A percentile compares a stretch with the other conserved stretches of the same genome.
Evolutionary conservation across 2,329 filamentous ascomycete genomes (phyloP).

Genomic region (Neospermospora avenae): DNA sequence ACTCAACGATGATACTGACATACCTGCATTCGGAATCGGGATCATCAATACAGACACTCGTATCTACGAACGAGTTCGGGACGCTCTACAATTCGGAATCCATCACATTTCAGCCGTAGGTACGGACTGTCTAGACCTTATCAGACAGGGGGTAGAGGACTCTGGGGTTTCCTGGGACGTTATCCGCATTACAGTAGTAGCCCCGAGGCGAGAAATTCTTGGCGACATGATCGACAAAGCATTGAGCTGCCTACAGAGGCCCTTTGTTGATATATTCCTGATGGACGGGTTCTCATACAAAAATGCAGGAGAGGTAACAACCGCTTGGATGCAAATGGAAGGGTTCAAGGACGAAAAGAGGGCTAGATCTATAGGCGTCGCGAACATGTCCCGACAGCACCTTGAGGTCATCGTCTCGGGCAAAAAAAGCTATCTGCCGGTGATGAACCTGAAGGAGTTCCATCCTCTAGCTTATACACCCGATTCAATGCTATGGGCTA

Average conservation of each 20-base stretch:
- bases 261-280: not conserved
- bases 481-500: slow-evolving; percentile 22
- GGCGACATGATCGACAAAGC: not conserved
- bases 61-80: not conserved
- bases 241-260: not conserved
- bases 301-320: not conserved
- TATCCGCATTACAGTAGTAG: not conserved
- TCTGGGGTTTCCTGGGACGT: not conserved
- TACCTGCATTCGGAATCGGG: not conserved
- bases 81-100: not conserved
- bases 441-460: slow-evolving; percentile 42
- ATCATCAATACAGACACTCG: not conserved
- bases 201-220: not conserved
- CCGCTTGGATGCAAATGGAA: slow-evolving; percentile 52
- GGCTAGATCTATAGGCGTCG: slow-evolving; percentile 68
- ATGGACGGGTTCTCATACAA: not conserved
- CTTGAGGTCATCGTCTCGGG: slow-evolving; percentile 52
- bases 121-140: not conserved
- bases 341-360: slow-evolving; percentile 61
- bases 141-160: not conserved
- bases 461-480: slow-evolving; percentile 38
- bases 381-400: slow-evolving; percentile 60
- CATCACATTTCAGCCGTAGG: not conserved
- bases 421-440: slow-evolving; percentile 39
- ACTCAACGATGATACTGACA: not conserved